Evolutionary conservation across 768 basidiomycete genomes (phyloP), one percentile per base, ranked within the genome.

Genomic region (Tubosaeta sp.): DNA sequence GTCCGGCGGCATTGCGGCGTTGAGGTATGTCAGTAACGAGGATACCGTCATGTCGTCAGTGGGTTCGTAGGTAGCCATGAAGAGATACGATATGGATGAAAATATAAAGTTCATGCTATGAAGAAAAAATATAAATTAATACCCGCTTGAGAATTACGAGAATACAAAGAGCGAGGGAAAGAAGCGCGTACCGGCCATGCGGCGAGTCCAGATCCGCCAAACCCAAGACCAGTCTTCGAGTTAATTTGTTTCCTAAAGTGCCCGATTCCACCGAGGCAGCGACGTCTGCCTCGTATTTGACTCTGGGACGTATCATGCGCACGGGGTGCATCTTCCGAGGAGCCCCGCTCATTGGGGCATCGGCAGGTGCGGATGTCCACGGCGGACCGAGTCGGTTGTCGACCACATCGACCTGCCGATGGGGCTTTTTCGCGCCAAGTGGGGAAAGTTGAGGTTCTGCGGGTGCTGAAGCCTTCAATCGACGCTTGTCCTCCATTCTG

Each of bases 1-100:
- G 64, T 88, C 87, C 26, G 72, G 74, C 4, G 88, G 88, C 72
- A 89, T 79, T 5, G 86, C 86, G 2, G 86, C 81, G 60, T 89
- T 89, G 51, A 90, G 75, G 65, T 86, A 88, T 4, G 83, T 77
- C 32, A 90, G 71, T 25, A 90, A 71, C 9, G 84, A 71, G 3
- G 84, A 84, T 61, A 90, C 82, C 7, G 80, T 80, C 72, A 90
- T 73, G 55, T 87, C 84, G 67, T 89, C 87, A 22, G 76, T 68
- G 14, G 73, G 58, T 54, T 81, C 83, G 67, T 87, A 86, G 25
- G 88, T 87, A 43, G 84, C 82, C 45, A 71, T 64, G 73, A 85
- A 86, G 44, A 90, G 77, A 62, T 87, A 78, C 2, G 74, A 68
- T 46, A 89, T 75, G 27, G 86, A 84, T 25, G 76, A 67, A 60